These are phyloP conservation scores for Phaffomyces thermotolerans DNA, from an alignment of 805 yeast species.

Conservation along the genomic window DNA sequence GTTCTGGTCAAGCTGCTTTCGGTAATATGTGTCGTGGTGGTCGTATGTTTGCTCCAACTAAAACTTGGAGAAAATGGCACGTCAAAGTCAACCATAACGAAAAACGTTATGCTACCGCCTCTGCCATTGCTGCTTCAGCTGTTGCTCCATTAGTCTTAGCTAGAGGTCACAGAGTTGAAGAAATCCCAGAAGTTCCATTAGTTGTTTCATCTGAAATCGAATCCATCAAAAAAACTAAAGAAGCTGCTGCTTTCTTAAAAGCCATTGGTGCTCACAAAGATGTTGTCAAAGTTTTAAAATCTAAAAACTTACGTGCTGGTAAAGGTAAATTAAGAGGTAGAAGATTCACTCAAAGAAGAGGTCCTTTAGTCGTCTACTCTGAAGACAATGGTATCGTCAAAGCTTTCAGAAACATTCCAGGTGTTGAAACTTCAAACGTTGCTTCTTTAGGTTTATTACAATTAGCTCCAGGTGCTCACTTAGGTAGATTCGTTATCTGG, in stretches of 20 bases:
- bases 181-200: conserved; percentile 96
- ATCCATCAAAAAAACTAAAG: conserved; percentile 93
- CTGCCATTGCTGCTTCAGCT: conserved; percentile 98
- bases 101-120: conserved; percentile 99
- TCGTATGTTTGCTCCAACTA: conserved; percentile 99
- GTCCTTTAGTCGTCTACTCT: conserved; percentile 98
- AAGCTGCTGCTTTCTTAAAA: conserved; percentile 96
- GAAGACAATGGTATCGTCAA: conserved; percentile 96
- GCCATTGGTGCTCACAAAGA: conserved; percentile 99
- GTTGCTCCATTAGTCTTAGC: conserved; percentile 97
- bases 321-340: conserved; percentile 99
- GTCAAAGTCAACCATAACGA: conserved; percentile 99
- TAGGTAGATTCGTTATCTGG: conserved; percentile 99
- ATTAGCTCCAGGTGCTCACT: conserved; percentile 99
- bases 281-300: conserved; percentile 94
- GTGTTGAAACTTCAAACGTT: conserved; percentile 96
- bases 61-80: conserved; percentile 99
- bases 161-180: conserved; percentile 99
- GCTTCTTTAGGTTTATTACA: conserved; percentile 90
- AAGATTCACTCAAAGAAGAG: conserved; percentile 99
- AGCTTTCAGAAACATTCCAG: conserved; percentile 99
- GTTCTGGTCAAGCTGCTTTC: conserved; percentile 99
- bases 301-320: conserved; percentile 99
- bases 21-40: conserved; percentile 99
- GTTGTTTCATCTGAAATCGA: conserved; percentile 93